Base-by-base conservation (phyloP, 2,329 filamentous ascomycete genomes). In the Domatiomyces globalis region DNA sequence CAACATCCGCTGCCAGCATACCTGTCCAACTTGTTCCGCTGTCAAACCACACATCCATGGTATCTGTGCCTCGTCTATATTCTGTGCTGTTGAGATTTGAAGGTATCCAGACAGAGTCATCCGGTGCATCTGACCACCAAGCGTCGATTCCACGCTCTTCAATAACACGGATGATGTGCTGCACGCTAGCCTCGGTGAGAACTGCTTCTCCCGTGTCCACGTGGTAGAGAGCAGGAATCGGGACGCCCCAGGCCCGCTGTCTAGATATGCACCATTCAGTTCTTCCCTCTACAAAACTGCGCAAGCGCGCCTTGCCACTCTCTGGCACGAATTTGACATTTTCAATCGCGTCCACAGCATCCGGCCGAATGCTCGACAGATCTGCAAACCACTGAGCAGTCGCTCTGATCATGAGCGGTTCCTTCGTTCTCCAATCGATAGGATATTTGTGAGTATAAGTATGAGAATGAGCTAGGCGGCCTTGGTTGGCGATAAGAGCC, bases 11-110 rank as follows among this genome's bases (percentile, higher is more conserved):
- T n/a, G 51, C 33, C n/a, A 52, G 46, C 36, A 78, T 69, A 36
- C 71, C 70, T 1, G 77, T 84, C 92, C 92, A 98, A 63, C 87
- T 95, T 48, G 85, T 95, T 5, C 92, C 92, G 58, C 92, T 96
- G 66, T 98, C 92, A 61, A 98, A 98, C 92, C 92, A 98, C 8
- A 98, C 92, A 66, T 98, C 92, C 92, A 98, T 98, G 0, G 92
- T 98, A 63, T 98, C 92, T 44, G 75, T 85, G 12, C 90, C 90
- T 56, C 92, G 83, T 46, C 77, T 59, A 48, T 27, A 65, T 61
- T 7, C 73, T 72, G 45, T 62, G 50, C 12, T 74, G 70, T 29
- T 66, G 1, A 95, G 71, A 8, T 78, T 76, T 5, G 78, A 67
- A 1, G 82, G 80, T 29, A 94, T 74, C 90, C 90, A 98, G 0